Base-by-base conservation (phyloP, 208 protist species). In the Strigomonas culicis region DNA sequence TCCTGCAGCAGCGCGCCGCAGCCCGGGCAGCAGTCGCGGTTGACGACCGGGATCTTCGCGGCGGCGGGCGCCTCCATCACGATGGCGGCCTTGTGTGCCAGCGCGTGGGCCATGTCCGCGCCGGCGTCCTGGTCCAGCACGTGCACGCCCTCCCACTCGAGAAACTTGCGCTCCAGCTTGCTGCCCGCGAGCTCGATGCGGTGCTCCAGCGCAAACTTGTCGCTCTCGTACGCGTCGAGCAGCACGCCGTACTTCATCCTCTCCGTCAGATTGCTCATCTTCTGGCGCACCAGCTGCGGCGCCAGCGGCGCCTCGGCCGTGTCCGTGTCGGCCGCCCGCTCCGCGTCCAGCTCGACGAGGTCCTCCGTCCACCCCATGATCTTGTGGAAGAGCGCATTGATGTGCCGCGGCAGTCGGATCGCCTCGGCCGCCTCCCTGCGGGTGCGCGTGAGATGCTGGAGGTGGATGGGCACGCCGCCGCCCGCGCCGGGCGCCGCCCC, bases 281-380 rank as follows among this genome's bases (percentile, higher is more conserved):
- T 92, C 59, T 77, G 71, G 22, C 75, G 81, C 59, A 94, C 62
- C 49, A 70, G 25, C 7, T 68, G 56, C 13, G 63, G 79, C 39
- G 19, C 68, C 39, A 27, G 19, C 30, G n/a, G 55, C 57, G 4
- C n/a, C 21, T 63, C 60, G 17, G 34, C 21, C 34, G 41, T 34
- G 36, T 11, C 3, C 21, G 1, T 4, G 30, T 60, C 58, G 25
- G 36, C 61, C 49, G 68, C 66, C 27, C 68, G n/a, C 28, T n/a
- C 46, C 21, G 27, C 39, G 27, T 93, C 86, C 30, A 92, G 41
- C 46, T 93, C 82, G 27, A 79, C 90, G 11, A 92, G 68, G 21
- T 95, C 87, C 73, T 93, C 81, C 8, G 90, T 79, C 88, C 90
- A 96, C 13, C 90, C 90, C 90, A 96, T 96, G 59, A 96, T 96